Percentiles rank a stretch among this genome's conserved stretches.
Conservation (phyloP, 2,329 filamentous ascomycete species). For the Trichothecium roseum region DNA sequence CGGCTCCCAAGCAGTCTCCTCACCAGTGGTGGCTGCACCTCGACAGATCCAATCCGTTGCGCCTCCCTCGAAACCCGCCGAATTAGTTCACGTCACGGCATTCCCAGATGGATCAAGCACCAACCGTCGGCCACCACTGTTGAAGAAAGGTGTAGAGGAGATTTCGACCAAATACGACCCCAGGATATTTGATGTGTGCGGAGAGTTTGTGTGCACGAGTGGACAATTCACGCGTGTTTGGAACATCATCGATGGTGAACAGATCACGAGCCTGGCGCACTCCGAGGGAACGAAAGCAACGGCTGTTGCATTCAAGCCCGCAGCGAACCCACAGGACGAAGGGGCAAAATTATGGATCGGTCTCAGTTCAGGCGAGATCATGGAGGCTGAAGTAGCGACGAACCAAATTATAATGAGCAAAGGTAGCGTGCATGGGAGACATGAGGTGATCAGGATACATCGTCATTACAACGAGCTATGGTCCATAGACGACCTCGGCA, state of each 20-base stretch:
- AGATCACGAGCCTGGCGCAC: constrained; percentile 70
- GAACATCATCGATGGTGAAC: constrained; percentile 73
- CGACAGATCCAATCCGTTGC: constrained; percentile 3
- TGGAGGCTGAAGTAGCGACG: constrained; percentile 74
- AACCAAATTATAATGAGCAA: constrained; percentile 62
- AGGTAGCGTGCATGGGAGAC: constrained; percentile 61
- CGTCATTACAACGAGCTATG: constrained; percentile 84
- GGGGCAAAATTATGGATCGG: constrained; percentile 81
- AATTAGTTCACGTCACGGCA: constrained; percentile 43
- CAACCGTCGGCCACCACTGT: constrained; percentile 72
- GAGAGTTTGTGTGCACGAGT: constrained; percentile 76
- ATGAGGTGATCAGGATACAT: constrained; percentile 75
- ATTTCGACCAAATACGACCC: constrained; percentile 82
- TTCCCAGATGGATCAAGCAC: constrained; percentile 79
- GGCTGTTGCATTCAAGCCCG: constrained; percentile 77
- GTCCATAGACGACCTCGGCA: constrained; percentile 85
- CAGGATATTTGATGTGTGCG: constrained; percentile 71
- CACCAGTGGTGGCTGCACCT: not conserved
- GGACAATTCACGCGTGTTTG: constrained; percentile 83
- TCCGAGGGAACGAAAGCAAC: constrained; percentile 77
- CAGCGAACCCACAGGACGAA: constrained; percentile 65
- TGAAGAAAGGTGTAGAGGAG: constrained; percentile 61
- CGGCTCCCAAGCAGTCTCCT: not conserved
- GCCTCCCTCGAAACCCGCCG: constrained; percentile 23
- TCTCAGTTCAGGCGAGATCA: constrained; percentile 76